Evolutionary conservation across 148 eudicot species (phyloP), one percentile per base, ranked within the genome.

Genomic region (Spergularia marina): DNA sequence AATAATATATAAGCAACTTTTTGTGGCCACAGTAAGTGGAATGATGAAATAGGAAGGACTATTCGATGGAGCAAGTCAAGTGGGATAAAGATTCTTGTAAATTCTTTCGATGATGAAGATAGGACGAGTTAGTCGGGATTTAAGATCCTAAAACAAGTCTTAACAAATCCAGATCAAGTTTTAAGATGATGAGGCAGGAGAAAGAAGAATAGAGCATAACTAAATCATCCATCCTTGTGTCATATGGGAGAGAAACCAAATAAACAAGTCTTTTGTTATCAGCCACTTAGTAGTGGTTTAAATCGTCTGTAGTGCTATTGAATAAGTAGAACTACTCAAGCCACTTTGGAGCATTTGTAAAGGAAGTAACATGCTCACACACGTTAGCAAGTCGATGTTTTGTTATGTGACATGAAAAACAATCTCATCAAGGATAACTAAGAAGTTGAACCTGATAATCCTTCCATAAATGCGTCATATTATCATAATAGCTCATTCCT

Each of bases 401-500:
- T 63, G 3, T 51, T 18, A 56, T 51, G 74, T 12, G 18, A 41
- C 41, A 6, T 30, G 59, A 53, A 12, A 65, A 49, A 30, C n/a
- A 67, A 68, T 14, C 40, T n/a, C 56, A 52, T 1, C 30, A 36
- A 39, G 56, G 60, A 47, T 20, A 2, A 57, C 2, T 12, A 54
- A 51, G 52, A 73, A 65, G 11, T 11, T 57, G 40, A 78, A 86
- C 98, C 91, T 89, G 86, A 83, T 89, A 78, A 20, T 93, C 94
- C 68, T 74, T 89, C 98, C 98, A 93, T 71, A 89, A 59, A 30
- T 84, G 85, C 14, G 85, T 85, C 92, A 89, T 82, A 75, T 93
- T 89, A 76, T 88, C 91, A 81, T 91, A 93, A 81, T 93, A 93
- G 84, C 88, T 79, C 86, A 88, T 72, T 74, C 92, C 89, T 71